Evolutionary conservation across 2,329 filamentous ascomycete genomes (phyloP), one percentile per base, ranked within the genome.

Genomic region (Thelonectria olida): DNA sequence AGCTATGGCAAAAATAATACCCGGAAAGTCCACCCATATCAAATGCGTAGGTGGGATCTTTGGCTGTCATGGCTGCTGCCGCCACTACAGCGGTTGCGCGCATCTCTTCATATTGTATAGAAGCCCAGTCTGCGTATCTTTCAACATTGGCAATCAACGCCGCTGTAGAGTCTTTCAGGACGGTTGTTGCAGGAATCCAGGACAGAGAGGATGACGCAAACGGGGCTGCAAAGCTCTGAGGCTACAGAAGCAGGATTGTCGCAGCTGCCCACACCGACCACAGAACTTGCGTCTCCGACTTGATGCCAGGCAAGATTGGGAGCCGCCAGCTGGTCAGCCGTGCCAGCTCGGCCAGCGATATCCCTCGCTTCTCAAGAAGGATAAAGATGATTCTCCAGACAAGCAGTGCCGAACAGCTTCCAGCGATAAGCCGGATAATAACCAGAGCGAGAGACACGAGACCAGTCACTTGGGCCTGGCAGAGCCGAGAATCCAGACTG

Each of bases 311-410:
- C 20, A 54, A 6, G 15, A 54, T 54, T 5, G 41, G 52, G 4
- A 39, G 2, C 20, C 41, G 39, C 52, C 52, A 54, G 28, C 36
- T 47, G 3, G 20, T 54, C 4, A 54, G 13, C 4, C 41, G 15
- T 23, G 39, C 45, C n/a, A 54, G 36, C 28, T 54, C 52, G 5
- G 28, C 28, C 2, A 54, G 52, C 3, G 41, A 36, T 38, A 54
- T 38, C 3, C 52, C 52, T 45, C 52, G 19, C n/a, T 45, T 54
- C 22, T 47, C 52, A 20, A 54, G 52, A 36, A 54, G 52, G 7
- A 54, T 36, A 27, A 47, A 54, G 27, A 47, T 47, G 5, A 25
- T 47, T 19, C 52, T 19, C 52, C 52, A 54, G 9, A 22, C 52
- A 15, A 54, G 19, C 7, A 54, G 41, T 10, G 52, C 20, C 2